Evolutionary conservation across 208 protist species (phyloP).

Genomic region (Trypanosoma lewisi): DNA sequence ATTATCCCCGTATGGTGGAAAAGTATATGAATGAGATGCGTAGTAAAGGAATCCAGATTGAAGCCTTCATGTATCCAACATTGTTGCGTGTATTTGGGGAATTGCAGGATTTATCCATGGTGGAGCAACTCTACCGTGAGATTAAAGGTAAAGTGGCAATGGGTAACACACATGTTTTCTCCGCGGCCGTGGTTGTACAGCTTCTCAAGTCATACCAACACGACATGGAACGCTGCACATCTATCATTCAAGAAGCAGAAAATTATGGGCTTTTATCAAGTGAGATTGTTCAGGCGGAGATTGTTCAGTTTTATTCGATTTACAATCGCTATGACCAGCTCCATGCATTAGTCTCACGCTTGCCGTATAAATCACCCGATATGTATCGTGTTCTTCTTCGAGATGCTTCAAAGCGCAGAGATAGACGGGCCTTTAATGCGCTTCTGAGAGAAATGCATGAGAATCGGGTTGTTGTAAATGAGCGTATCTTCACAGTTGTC

Average conservation of each 20-base stretch:
- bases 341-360: constrained; percentile 47
- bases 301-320: constrained; percentile 61
- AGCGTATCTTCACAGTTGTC: constrained; percentile 78
- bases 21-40: constrained; percentile 87
- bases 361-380: constrained; percentile 64
- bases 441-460: constrained; percentile 52
- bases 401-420: constrained; percentile 56
- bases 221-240: constrained; percentile 45
- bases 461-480: constrained; percentile 52
- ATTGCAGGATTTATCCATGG: constrained; percentile 48
- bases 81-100: constrained; percentile 84
- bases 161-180: constrained; percentile 41
- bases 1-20: constrained; percentile 87
- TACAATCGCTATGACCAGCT: constrained; percentile 55
- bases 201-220: constrained; percentile 60
- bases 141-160: constrained; percentile 43
- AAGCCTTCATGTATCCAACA: constrained; percentile 83
- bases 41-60: constrained; percentile 63
- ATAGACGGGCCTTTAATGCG: constrained; percentile 47
- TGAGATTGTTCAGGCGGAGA: constrained; percentile 77
- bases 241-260: constrained; percentile 67
- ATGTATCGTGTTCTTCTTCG: constrained; percentile 80
- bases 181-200: constrained; percentile 52
- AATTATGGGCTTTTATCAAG: constrained; percentile 59
- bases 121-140: constrained; percentile 80